These are phyloP conservation scores for Petunia secreta DNA, from an alignment of 257 asterid genomes.

Conservation along the genomic window DNA sequence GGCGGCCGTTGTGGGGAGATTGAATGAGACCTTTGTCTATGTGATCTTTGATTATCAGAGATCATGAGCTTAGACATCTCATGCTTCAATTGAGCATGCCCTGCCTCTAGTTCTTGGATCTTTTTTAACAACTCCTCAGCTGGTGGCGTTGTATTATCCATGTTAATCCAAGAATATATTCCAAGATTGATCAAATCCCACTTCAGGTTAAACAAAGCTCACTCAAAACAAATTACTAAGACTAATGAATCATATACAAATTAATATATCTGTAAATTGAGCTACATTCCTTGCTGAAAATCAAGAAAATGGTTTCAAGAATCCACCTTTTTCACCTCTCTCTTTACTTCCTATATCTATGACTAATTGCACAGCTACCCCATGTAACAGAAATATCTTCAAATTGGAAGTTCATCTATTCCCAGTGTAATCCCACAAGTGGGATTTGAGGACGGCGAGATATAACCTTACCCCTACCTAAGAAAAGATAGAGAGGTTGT, in stretches of 20 bases:
- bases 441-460: too few species aligned
- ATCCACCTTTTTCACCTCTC: not conserved
- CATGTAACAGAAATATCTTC: too few species aligned
- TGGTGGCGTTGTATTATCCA: slow-evolving; percentile 58
- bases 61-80: slow-evolving; percentile 72
- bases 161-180: slow-evolving; percentile 26
- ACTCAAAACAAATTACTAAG: too few species aligned
- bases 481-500: too few species aligned
- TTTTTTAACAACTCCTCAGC: slow-evolving; percentile 89
- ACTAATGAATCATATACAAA: not conserved
- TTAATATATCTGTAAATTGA: not conserved
- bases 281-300: slow-evolving; percentile 6
- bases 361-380: slow-evolving; percentile 17
- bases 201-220: not conserved
- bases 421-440: too few species aligned
- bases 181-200: slow-evolving; percentile 19
- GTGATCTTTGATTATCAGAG: slow-evolving; percentile 33
- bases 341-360: not conserved
- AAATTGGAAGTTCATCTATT: too few species aligned
- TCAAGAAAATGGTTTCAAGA: not conserved
- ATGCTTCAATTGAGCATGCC: slow-evolving; percentile 76
- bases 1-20: slow-evolving; percentile 74
- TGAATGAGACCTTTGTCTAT: slow-evolving; percentile 76
- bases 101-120: slow-evolving; percentile 77
- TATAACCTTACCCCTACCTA: too few species aligned